These are phyloP conservation scores for Ogataea paraovalis DNA, from an alignment of 805 yeast genomes.

Conservation along the genomic window DNA sequence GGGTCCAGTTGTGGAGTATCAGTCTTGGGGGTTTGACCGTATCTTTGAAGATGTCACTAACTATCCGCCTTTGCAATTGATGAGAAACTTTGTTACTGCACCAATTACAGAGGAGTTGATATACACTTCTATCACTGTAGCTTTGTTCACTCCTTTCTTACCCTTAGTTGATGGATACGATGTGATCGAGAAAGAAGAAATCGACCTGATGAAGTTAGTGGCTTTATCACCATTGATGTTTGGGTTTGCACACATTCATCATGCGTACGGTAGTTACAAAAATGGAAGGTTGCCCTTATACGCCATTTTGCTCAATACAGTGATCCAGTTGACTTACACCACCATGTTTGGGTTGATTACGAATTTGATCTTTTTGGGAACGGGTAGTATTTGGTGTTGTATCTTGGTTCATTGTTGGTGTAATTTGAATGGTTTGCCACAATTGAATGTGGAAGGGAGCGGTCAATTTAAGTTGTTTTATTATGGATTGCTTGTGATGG, in stretches of 20 bases:
- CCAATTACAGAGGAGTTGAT: constrained; percentile 78
- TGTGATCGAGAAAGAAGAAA: neutral
- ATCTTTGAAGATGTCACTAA: constrained; percentile 2
- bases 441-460: constrained; percentile 12
- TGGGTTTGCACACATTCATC: constrained; percentile 79
- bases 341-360: constrained; percentile 68
- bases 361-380: constrained; percentile 48
- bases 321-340: constrained; percentile 62
- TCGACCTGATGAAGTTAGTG: neutral
- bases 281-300: constrained; percentile 23
- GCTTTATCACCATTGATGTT: constrained; percentile 57
- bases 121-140: constrained; percentile 48
- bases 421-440: constrained; percentile 69
- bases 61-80: constrained; percentile 31
- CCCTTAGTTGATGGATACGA: constrained; percentile 1
- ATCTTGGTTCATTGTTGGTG: constrained; percentile 62
- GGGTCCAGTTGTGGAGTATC: constrained; percentile 44
- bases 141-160: constrained; percentile 28
- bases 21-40: constrained; percentile 20
- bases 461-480: constrained; percentile 26
- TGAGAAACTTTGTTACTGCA: constrained; percentile 61
- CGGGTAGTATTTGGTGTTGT: constrained; percentile 53
- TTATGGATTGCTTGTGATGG: constrained; percentile 38
- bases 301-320: constrained; percentile 34
- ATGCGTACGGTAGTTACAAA: constrained; percentile 48